Percentiles rank a stretch among this genome's conserved stretches.
Evolutionary conservation across 176 grass and related monocot species (phyloP).

Genomic region (Lolium perenne): DNA sequence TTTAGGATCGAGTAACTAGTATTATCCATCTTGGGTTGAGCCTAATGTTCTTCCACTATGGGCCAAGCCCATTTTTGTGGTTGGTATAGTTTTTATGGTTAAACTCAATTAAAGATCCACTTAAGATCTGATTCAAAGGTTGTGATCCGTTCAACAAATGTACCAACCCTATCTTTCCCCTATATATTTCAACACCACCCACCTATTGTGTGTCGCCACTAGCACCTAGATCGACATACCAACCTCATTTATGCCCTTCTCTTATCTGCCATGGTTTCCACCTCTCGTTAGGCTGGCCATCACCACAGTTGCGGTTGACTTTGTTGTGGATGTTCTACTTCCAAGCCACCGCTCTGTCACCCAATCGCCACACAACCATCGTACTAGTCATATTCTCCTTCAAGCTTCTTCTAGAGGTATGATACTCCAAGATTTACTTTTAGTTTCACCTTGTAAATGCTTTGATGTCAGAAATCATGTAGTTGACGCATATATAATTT

Average conservation of each 20-base stretch:
- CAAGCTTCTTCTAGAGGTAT: neutral
- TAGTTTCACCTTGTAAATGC: neutral
- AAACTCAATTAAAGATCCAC: neutral
- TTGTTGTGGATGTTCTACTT: neutral
- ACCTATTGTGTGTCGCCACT: neutral
- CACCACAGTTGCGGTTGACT: neutral
- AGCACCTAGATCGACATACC: neutral
- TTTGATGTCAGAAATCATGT: neutral
- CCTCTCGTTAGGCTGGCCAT: neutral
- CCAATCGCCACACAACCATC: neutral
- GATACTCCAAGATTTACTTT: neutral
- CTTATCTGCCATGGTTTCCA: neutral
- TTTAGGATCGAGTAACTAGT: neutral
- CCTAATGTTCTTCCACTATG: neutral
- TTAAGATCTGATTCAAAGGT: neutral
- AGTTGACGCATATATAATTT: neutral
- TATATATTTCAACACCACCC: neutral
- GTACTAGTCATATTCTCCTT: neutral
- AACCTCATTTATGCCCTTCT: neutral
- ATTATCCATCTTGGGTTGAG: neutral
- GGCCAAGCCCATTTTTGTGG: neutral
- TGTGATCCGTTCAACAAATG: neutral
- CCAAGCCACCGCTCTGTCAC: neutral
- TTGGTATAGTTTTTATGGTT: neutral
- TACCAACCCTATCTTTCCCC: neutral